phyloP scores from a whole-genome alignment of 2,329 filamentous ascomycete species.

The Trichoderma oligosporum region DNA sequence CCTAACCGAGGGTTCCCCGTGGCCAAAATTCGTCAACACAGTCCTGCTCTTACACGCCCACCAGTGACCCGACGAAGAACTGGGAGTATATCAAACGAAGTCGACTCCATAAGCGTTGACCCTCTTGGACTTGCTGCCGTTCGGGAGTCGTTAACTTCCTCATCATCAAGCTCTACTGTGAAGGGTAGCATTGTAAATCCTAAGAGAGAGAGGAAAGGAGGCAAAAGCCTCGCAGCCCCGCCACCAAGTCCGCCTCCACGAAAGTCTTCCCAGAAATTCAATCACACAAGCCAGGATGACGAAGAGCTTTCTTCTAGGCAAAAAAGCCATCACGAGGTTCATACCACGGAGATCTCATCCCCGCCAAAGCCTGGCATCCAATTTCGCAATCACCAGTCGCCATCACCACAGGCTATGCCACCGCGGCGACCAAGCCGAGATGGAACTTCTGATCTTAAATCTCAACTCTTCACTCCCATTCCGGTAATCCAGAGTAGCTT shows the following conservation, averaged over 20 bases:
- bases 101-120: constrained; percentile 44
- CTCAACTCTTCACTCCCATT: constrained; percentile 49
- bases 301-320: constrained; percentile 39
- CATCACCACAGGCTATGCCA: constrained; percentile 38
- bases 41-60: constrained; percentile 54
- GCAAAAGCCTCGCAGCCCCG: constrained; percentile 43
- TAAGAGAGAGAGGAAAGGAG: constrained; percentile 41
- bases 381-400: constrained; percentile 25
- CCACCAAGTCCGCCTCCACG: constrained; percentile 60
- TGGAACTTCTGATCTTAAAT: constrained; percentile 59
- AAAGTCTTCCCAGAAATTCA: constrained; percentile 58
- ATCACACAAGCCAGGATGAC: constrained; percentile 36
- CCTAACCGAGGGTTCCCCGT: constrained; percentile 44
- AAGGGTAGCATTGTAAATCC: constrained; percentile 45
- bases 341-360: constrained; percentile 31
- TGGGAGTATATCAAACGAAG: constrained; percentile 52
- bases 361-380: constrained; percentile 33
- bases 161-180: constrained; percentile 68
- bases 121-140: constrained; percentile 60
- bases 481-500: constrained; percentile 62
- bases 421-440: constrained; percentile 65
- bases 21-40: constrained; percentile 49
- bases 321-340: constrained; percentile 29
- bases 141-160: constrained; percentile 67
- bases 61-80: constrained; percentile 57